Evolutionary conservation across 2,329 filamentous ascomycete genomes (phyloP).

Genomic region (Cyphellophora attinorum): DNA sequence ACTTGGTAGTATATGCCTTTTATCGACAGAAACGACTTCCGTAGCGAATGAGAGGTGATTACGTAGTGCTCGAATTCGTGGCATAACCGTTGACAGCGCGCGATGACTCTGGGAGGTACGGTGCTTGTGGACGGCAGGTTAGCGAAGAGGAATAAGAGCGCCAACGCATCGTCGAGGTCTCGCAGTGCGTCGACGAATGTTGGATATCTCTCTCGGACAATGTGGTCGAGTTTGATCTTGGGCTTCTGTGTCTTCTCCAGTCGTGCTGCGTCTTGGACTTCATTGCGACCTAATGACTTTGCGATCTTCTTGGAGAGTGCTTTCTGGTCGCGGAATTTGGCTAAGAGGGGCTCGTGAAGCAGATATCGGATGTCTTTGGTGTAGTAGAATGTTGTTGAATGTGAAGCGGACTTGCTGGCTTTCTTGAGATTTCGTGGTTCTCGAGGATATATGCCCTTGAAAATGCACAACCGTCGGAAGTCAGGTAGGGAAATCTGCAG

Average conservation of each 20-base stretch:
- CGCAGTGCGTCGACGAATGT: slow-evolving; percentile 90
- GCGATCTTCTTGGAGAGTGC: slow-evolving; percentile 95
- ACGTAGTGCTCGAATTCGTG: slow-evolving; percentile 98
- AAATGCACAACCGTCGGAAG: slow-evolving; percentile 97
- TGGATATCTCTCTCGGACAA: slow-evolving; percentile 95
- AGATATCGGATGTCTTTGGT: slow-evolving; percentile 98
- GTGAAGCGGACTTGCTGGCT: slow-evolving; percentile 80
- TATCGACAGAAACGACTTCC: slow-evolving; percentile 95
- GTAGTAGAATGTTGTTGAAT: slow-evolving; percentile 84
- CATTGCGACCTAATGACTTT: slow-evolving; percentile 79
- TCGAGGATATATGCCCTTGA: slow-evolving; percentile 98
- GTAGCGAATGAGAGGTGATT: slow-evolving; percentile 80
- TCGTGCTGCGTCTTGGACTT: slow-evolving; percentile 78
- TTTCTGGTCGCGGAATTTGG: slow-evolving; percentile 96
- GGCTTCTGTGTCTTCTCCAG: slow-evolving; percentile 87
- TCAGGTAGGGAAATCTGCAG: slow-evolving; percentile 94
- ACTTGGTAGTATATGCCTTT: slow-evolving; percentile 99
- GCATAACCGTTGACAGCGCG: slow-evolving; percentile 82
- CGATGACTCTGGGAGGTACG: slow-evolving; percentile 91
- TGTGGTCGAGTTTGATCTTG: slow-evolving; percentile 84
- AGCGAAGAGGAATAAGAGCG: slow-evolving; percentile 94
- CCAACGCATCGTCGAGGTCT: slow-evolving; percentile 92
- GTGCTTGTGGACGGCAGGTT: slow-evolving; percentile 84
- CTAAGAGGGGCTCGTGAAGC: slow-evolving; percentile 85
- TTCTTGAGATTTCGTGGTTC: slow-evolving; percentile 97